These are phyloP conservation scores for Closterium sp. DNA, from an alignment of 139 green algal genomes.

Conservation along the genomic window DNA sequence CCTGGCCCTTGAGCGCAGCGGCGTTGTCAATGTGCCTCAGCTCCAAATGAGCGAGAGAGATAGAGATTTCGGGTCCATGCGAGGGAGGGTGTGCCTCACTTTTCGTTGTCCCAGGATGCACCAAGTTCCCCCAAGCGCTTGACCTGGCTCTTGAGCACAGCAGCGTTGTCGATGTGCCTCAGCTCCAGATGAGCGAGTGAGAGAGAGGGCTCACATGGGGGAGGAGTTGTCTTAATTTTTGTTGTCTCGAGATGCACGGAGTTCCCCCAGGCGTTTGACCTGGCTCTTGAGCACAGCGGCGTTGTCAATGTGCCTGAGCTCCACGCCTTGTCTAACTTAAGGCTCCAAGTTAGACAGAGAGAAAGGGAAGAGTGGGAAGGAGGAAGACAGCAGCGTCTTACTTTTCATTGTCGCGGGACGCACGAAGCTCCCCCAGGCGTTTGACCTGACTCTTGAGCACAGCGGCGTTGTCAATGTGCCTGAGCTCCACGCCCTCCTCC, in stretches of 20 bases:
- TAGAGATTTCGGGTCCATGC: no score
- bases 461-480: constrained; percentile 66
- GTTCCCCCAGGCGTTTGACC: constrained; percentile 7
- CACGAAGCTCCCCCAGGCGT: constrained; percentile 4
- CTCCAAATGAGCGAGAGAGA: no score
- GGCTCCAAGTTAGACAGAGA: no score
- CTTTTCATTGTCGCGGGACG: constrained; percentile 28
- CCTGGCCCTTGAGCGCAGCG: constrained; percentile 32
- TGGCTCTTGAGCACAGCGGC: constrained; percentile 39
- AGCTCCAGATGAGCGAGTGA: constrained; percentile 51
- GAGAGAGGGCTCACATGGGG: no score
- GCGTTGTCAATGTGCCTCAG: constrained; percentile 69
- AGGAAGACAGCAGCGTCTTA: constrained; percentile 25
- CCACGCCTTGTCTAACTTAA: no score
- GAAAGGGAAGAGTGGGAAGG: neutral
- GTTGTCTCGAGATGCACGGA: constrained; percentile 20
- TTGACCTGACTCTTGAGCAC: constrained; percentile 43
- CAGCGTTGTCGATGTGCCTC: constrained; percentile 65
- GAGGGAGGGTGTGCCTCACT: constrained; percentile 21
- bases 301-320: constrained; percentile 67
- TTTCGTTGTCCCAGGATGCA: constrained; percentile 13
- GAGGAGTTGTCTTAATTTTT: constrained; percentile 17
- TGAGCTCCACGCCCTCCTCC: constrained; percentile 51
- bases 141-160: constrained; percentile 38
- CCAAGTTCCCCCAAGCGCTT: constrained; percentile 6